Evolutionary conservation across 495 filamentous ascomycete genomes (phyloP), one percentile per base, ranked within the genome.

Genomic region (Cairneyella variabilis): DNA sequence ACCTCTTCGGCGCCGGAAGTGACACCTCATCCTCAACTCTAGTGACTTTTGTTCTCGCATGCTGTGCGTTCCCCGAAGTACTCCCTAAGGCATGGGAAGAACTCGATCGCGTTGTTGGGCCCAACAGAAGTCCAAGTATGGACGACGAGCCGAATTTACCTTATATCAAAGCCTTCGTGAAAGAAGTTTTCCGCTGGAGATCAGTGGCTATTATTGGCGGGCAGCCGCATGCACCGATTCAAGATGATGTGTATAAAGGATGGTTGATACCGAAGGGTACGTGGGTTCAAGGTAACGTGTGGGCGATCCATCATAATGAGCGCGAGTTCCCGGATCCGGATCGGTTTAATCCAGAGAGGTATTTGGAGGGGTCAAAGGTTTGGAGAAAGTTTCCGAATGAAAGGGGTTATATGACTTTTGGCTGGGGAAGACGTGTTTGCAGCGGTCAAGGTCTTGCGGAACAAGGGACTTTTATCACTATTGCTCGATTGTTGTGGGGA

Each of bases 291-390:
- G 82, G 81, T 2, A 84, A 85, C 54, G 71, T 79, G 1, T 84
- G 83, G 82, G 80, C 80, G 1, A 83, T 87, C 46, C 80, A 85
- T 56, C 73, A 80, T 46, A 74, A 84, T 62, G 75, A 81, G 44
- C 72, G 76, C 25, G 78, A 84, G 53, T 87, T 84, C 49, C 82
- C 81, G 0, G 72, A 81, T 51, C 67, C 80, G n/a, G 81, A 86
- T 36, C 56, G 69, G 18, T 85, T 85, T 66, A 70, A 76, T 51
- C 79, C 79, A 7, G 64, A 57, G 3, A 69, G 79, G 10, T 80
- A 76, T 68, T 41, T 82, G 34, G 42, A 60, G 32, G 50, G 46
- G 18, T 46, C 32, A 11, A 25, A 42, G 9, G 14, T 37, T 30
- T 34, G 17, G 12, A n/a, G 66, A 51, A 64, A 68, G 17, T 77